Evolutionary conservation across 1,284 basidiomycete species (phyloP).

Genomic region (Trametes polyzona): DNA sequence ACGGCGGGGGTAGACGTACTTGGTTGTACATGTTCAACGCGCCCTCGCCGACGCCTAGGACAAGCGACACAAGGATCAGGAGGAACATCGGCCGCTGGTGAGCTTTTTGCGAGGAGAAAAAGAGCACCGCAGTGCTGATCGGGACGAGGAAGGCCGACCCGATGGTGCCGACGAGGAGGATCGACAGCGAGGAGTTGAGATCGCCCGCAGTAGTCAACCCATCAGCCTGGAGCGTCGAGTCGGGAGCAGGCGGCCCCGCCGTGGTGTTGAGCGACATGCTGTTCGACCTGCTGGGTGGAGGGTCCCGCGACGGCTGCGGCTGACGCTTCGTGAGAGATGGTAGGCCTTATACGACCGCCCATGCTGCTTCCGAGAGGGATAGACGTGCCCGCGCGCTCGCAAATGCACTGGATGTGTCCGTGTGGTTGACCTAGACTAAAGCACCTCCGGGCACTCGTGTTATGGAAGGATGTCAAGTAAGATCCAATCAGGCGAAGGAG

Average conservation of each 20-base stretch:
- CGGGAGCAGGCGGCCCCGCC: neutral
- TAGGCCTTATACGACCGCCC: neutral
- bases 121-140: neutral
- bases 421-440: neutral
- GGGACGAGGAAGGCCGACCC: conserved; percentile 2
- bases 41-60: neutral
- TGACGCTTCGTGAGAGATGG: neutral
- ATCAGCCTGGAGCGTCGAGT: neutral
- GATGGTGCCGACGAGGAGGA: conserved; percentile 6
- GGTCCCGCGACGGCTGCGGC: neutral
- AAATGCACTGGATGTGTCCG: neutral
- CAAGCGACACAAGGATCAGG: neutral
- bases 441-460: too few relatives aligned
- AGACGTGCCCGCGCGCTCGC: neutral
- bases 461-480: too few relatives aligned
- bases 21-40: conserved; percentile 6
- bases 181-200: conserved; percentile 1
- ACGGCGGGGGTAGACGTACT: neutral
- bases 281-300: neutral
- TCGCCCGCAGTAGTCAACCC: neutral
- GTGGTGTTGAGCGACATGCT: neutral
- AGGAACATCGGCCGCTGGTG: neutral
- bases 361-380: neutral
- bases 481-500: too few relatives aligned
- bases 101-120: neutral